A percentile compares a stretch with the other conserved stretches of the same genome.
Conservation (phyloP, 2,329 filamentous ascomycete species). For the Pseudopyricularia javanii region DNA sequence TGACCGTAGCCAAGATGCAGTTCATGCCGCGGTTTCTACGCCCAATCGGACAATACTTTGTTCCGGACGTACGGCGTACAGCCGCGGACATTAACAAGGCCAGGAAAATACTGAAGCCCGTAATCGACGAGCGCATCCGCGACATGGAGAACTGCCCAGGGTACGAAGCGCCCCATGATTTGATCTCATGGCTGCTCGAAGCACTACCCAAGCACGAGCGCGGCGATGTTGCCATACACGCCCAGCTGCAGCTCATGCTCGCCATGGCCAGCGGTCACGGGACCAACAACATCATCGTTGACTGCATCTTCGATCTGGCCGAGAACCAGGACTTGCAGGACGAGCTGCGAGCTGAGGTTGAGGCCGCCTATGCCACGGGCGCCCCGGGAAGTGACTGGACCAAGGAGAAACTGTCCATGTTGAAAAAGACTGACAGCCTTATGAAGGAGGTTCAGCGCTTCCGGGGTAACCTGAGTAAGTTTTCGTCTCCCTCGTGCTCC, state of each 20-base stretch:
- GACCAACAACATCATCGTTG: conserved; percentile 29
- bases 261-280: conserved; percentile 32
- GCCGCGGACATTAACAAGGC: conserved; percentile 29
- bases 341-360: conserved; percentile 34
- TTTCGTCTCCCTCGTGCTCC: background rate
- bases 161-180: conserved; percentile 25
- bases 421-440: conserved; percentile 35
- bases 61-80: conserved; percentile 9
- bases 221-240: conserved; percentile 22
- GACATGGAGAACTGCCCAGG: conserved; percentile 22
- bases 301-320: conserved; percentile 37
- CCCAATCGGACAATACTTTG: conserved; percentile 30
- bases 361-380: conserved; percentile 20
- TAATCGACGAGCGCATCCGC: conserved; percentile 31
- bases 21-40: conserved; percentile 37
- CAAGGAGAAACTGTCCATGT: conserved; percentile 29
- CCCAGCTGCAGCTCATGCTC: conserved; percentile 30
- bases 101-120: conserved; percentile 27
- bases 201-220: conserved; percentile 24
- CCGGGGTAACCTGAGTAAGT: conserved; percentile 28
- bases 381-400: conserved; percentile 5
- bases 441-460: conserved; percentile 30
- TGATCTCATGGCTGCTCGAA: conserved; percentile 32
- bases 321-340: conserved; percentile 32
- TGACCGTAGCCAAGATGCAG: conserved; percentile 35